Evolutionary conservation across 768 basidiomycete species (phyloP), one percentile per base, ranked within the genome.

Genomic region (Hypsizygus marmoreus): DNA sequence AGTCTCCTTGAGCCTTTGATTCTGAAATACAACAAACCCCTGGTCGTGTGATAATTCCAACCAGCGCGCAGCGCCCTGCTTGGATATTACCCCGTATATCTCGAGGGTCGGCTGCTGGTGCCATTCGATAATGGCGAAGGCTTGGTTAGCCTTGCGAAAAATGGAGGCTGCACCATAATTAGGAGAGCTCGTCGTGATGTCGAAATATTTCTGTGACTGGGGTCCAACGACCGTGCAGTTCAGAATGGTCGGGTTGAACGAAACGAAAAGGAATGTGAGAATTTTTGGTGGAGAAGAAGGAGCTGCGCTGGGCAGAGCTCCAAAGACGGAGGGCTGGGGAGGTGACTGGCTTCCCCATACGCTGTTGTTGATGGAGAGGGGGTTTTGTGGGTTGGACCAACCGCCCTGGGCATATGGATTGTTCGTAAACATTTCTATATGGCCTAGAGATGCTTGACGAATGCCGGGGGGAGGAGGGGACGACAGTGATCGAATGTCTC

Each of bases 101-200:
- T 79, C 74, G 32, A 80, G 53, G 2, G 61, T 63, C 5, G 74
- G 67, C n/a, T 63, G 64, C n/a, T 50, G 61, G 23, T 53, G 55
- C 77, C 78, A 80, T 39, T 74, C 72, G 40, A 80, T 60, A 47
- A 67, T 54, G 1, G 68, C 77, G 20, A 73, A 43, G 2, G 70
- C 73, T 42, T 65, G 61, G 6, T 65, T 53, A 16, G 58, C 43
- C 24, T 62, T 58, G 8, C 35, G 43, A 32, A 63, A 50, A 6
- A 67, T 32, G 2, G 62, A 62, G 14, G 56, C 55, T 20, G 55
- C 53, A 17, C 50, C 51, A 13, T 47, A 38, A 14, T 51, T 38
- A 4, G 52, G 60, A n/a, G 62, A 42, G 40, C 66, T 64, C 25
- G 76, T 76, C 19, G 48, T 57, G 48, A 77, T 45, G 36, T 70